Base-by-base conservation (phyloP, 768 basidiomycete genomes). In the Lepiota venenata region DNA sequence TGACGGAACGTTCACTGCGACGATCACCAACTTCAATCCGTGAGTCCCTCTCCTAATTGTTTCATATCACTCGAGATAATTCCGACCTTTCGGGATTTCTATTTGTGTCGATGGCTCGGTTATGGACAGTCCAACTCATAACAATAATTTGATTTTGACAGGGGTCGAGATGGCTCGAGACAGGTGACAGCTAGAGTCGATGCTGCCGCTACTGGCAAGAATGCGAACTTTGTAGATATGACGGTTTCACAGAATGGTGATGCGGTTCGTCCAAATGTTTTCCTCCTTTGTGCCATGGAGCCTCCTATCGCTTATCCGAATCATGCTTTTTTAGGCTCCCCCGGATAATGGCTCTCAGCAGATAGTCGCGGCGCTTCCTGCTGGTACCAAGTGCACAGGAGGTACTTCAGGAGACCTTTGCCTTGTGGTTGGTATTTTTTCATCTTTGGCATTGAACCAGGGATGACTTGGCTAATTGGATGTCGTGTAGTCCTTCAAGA, bases 351-450 rank as follows among this genome's bases (percentile, higher is more conserved):
- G 72, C 32, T 71, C 76, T 25, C 68, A 78, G 54, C 62, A 67
- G 53, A 62, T 83, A 47, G 64, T 65, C 0, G 79, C 74, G 42
- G 57, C 70, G 51, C 69, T 84, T 25, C 80, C 82, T 2, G 64
- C 75, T 18, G 74, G 73, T 18, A 80, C 76, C 3, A 74, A 64
- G 50, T 84, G 82, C 64, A 70, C 75, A 11, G 82, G 82, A 51
- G 82, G 82, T 36, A 29, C 64, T 0, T 53, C 65, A 4, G 65
- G 68, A 2, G 70, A 80, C 63, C 69, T 71, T 22, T 84, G 82
- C 64, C 68, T 84, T 52, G 78, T 74, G 39, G 74, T 77, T 57
- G 27, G 74, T 69, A 8, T 52, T 43, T 41, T 32, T 56, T 20
- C 36, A 36, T 46, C 1, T 3, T 37, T 14, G 5, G 20, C 12